These are phyloP conservation scores for Phytophthora hybrid DNA, from an alignment of 352 stramenopile species.

Conservation along the genomic window DNA sequence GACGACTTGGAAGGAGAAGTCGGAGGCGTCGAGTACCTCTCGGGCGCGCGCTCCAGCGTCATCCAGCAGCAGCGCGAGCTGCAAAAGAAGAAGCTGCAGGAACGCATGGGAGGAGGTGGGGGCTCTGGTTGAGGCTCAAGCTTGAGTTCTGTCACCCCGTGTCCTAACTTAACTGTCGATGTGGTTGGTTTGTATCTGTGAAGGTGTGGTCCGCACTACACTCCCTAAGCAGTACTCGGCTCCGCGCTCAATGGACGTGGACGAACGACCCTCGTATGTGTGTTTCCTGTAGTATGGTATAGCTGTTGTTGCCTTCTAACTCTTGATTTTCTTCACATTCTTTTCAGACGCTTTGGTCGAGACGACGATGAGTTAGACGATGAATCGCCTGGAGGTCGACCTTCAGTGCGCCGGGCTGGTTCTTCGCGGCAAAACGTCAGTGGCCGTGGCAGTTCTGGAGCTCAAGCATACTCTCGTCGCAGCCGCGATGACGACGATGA, in stretches of 20 bases:
- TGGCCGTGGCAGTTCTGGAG: slow-evolving; percentile 19
- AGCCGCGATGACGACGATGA: slow-evolving; percentile 56
- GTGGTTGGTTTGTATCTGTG: neutral
- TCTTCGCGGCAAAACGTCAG: slow-evolving; percentile 26
- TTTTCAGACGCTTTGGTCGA: slow-evolving; percentile 69
- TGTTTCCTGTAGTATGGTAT: neutral
- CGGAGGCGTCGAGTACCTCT: slow-evolving; percentile 61
- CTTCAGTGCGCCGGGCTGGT: slow-evolving; percentile 32
- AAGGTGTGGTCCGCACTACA: slow-evolving; percentile 79
- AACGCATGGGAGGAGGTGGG: slow-evolving; percentile 80
- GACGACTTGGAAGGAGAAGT: slow-evolving; percentile 74
- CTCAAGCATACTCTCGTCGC: slow-evolving; percentile 39
- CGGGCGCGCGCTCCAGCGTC: slow-evolving; percentile 72
- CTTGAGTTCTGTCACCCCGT: neutral
- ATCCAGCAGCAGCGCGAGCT: slow-evolving; percentile 88
- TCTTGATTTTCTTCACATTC: neutral
- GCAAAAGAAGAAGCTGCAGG: slow-evolving; percentile 90
- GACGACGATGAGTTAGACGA: slow-evolving; percentile 75
- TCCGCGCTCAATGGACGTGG: slow-evolving; percentile 73
- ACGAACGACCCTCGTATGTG: slow-evolving; percentile 85
- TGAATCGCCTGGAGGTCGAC: slow-evolving; percentile 37
- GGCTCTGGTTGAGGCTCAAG: neutral
- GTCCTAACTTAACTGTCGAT: slow-evolving; percentile 15
- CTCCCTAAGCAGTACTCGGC: slow-evolving; percentile 84
- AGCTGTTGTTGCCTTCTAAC: neutral